Conservation (phyloP, 768 basidiomycete species). For the Tulasnella sp. region DNA sequence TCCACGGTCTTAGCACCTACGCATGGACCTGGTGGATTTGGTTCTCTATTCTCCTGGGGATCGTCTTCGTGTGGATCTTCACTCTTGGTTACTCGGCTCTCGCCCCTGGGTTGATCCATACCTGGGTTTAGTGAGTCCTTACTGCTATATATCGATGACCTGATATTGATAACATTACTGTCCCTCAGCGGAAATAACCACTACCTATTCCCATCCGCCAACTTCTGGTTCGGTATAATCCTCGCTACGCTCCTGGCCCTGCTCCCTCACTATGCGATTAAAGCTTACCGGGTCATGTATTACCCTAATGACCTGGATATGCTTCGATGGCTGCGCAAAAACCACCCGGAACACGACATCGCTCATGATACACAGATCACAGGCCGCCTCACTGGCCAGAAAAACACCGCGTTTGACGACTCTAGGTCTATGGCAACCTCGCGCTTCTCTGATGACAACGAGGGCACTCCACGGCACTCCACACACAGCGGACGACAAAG, state of each 20-base stretch:
- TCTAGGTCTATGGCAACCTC: conserved; percentile 19
- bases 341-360: conserved; percentile 55
- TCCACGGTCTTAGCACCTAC: conserved; percentile 79
- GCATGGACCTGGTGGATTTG: conserved; percentile 93
- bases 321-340: conserved; percentile 62
- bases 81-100: conserved; percentile 84
- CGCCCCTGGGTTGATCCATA: conserved; percentile 65
- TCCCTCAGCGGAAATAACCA: conserved; percentile 49
- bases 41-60: conserved; percentile 76
- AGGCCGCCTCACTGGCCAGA: conserved; percentile 22
- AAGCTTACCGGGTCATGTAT: conserved; percentile 60
- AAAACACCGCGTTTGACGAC: conserved; percentile 25
- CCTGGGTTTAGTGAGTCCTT: conserved; percentile 40
- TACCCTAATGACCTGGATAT: conserved; percentile 73
- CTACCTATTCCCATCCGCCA: conserved; percentile 71
- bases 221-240: conserved; percentile 78
- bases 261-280: conserved; percentile 72
- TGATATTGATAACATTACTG: neutral
- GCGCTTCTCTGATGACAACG: conserved; percentile 22
- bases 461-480: conserved; percentile 17
- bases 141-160: neutral
- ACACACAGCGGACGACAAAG: neutral
- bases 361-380: conserved; percentile 33
- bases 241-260: conserved; percentile 64
- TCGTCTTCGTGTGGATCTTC: conserved; percentile 61